Conservation (phyloP, 2,329 filamentous ascomycete species). For the Ciborinia camelliae region DNA sequence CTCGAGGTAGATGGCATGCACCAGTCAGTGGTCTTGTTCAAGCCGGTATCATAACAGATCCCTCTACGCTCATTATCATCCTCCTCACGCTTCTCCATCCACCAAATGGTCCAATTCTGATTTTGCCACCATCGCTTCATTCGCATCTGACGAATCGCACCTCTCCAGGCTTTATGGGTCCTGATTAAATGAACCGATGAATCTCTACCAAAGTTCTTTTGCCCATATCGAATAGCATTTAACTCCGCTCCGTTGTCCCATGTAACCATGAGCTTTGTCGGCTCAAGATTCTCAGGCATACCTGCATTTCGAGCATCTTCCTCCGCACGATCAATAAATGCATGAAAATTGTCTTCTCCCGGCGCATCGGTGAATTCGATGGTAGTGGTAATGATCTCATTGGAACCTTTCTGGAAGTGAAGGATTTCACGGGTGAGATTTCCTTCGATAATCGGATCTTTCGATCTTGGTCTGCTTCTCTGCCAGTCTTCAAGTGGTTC, state of each 20-base stretch:
- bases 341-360: background rate
- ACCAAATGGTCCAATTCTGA: conserved; percentile 6
- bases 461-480: background rate
- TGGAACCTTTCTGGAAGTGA: background rate
- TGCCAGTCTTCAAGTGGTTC: background rate
- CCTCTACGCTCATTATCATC: background rate
- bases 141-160: background rate
- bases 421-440: background rate
- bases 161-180: background rate
- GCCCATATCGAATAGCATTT: too few relatives aligned
- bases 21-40: background rate
- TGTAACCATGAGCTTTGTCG: background rate
- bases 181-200: background rate
- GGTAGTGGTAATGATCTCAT: background rate
- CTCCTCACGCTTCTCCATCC: background rate
- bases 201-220: background rate
- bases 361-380: conserved; percentile 5
- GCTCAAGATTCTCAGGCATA: background rate
- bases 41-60: background rate
- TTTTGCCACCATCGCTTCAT: background rate
- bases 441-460: background rate
- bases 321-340: conserved; percentile 5
- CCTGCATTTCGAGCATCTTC: background rate
- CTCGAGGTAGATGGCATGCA: background rate
- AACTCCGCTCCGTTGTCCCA: background rate